phyloP scores from a whole-genome alignment of 1,139 yeast species.

The Pichia sp. region DNA sequence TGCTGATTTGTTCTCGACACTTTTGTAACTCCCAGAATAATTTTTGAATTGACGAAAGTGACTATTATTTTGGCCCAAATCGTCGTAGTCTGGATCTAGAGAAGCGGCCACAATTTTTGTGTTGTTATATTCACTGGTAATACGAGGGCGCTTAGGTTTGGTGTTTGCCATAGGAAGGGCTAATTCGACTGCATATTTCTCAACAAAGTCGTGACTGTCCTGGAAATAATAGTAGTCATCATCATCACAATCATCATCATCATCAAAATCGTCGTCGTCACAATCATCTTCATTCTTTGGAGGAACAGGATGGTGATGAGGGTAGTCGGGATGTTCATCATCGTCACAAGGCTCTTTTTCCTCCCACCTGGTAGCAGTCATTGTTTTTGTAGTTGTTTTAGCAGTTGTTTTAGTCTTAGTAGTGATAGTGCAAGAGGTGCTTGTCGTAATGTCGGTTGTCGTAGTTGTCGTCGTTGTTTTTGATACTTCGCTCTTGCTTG shows the following conservation, averaged over 20 bases:
- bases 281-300: background rate
- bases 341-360: background rate
- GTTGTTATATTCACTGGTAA: background rate
- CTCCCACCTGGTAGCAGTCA: background rate
- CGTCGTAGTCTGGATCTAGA: too few relatives aligned
- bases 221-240: background rate
- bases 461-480: too few relatives aligned
- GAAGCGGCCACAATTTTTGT: background rate
- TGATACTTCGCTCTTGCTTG: too few relatives aligned
- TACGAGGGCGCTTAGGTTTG: background rate
- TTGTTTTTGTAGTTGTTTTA: background rate
- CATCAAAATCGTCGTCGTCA: too few relatives aligned
- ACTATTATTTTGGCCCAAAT: background rate
- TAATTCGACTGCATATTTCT: background rate
- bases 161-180: background rate
- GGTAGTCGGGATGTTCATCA: background rate
- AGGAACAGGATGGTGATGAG: background rate
- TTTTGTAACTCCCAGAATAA: background rate
- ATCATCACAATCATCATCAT: background rate
- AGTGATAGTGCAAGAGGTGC: background rate
- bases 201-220: background rate
- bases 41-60: background rate
- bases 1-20: background rate
- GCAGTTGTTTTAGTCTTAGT: slow-evolving; percentile 3
- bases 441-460: too few relatives aligned